Base-by-base conservation (phyloP, 139 green algal genomes). In the Chlorella sp. region DNA sequence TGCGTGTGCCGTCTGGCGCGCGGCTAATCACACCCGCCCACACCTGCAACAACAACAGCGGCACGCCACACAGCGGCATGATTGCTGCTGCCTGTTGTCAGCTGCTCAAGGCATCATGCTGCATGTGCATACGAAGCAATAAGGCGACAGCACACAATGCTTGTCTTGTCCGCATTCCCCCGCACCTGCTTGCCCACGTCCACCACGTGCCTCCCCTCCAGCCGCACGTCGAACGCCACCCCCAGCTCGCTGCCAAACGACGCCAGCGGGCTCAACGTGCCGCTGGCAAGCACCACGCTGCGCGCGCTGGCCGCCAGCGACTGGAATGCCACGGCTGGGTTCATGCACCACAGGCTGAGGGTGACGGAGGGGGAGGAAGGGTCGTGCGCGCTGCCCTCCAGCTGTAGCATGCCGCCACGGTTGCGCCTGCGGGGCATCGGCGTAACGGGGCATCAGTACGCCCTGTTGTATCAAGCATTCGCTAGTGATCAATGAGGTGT, bases 181-280 rank as follows among this genome's bases (percentile, higher is more conserved):
- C 76, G 69, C 49, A 95, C 90, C 82, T 97, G 93, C 27, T 75
- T 75, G 60, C 60, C 50, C 83, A 95, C 93, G 78, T 97, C 87
- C 30, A 98, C 88, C 72, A 98, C 92, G 70, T 98, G 94, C 5
- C 80, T 80, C 3, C 87, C 89, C 77, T 97, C 93, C 65, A 98
- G 77, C 35, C 66, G 75, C 4, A 91, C 61, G 14, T 80, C 64
- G 69, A 98, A 98, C 6, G 71, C 34, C 2, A 76, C 70, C n/a
- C 88, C 76, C 33, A 94, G 82, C 83, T 98, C 94, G 0, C 80
- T 89, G 4, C 89, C 88, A 77, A 98, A 98, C 30, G 84, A 88
- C 49, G 86, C 87, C 72, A 96, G 82, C 2, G 94, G 94, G 0
- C 92, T 85, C 49, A 98, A 81, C 1, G 94, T 98, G 23, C 75